Evolutionary conservation across 2,329 filamentous ascomycete genomes (phyloP).

Genomic region (Fusarium tanahbumbuense): DNA sequence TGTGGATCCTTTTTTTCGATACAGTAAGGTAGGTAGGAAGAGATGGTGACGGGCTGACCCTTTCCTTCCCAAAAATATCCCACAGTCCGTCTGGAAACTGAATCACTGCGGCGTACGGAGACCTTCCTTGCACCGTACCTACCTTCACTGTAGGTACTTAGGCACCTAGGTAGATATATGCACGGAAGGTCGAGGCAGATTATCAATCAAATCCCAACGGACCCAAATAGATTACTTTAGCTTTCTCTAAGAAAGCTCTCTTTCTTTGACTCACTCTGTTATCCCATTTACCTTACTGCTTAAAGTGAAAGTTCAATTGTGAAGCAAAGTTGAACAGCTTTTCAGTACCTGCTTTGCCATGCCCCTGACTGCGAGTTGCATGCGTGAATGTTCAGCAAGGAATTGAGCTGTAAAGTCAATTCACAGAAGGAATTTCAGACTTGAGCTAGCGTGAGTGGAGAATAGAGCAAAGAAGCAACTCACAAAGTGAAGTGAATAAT

Average conservation of each 20-base stretch:
- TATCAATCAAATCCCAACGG: slow-evolving; percentile 30
- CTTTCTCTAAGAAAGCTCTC: background rate
- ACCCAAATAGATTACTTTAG: slow-evolving; percentile 6
- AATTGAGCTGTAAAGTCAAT: slow-evolving; percentile 32
- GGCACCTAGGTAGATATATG: too few relatives aligned
- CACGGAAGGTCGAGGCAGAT: background rate
- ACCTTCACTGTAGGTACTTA: background rate
- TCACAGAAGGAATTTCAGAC: slow-evolving; percentile 19
- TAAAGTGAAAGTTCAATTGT: background rate
- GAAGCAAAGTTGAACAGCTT: slow-evolving; percentile 10
- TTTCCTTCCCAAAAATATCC: slow-evolving; percentile 45
- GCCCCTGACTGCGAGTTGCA: too few relatives aligned
- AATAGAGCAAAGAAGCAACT: background rate
- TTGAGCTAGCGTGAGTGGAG: slow-evolving; percentile 21
- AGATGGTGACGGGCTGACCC: slow-evolving; percentile 34
- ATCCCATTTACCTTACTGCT: background rate
- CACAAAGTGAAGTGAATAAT: slow-evolving; percentile 6
- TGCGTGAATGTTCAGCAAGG: background rate
- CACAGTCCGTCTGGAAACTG: slow-evolving; percentile 25
- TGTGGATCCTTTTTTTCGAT: background rate
- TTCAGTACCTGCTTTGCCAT: background rate
- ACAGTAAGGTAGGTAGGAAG: background rate
- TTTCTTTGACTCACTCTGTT: slow-evolving; percentile 7
- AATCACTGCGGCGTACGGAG: slow-evolving; percentile 5
- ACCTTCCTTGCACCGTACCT: background rate